Evolutionary conservation across 768 basidiomycete genomes (phyloP), one percentile per base, ranked within the genome.

Genomic region (Chalciporus sphaerocephalus): DNA sequence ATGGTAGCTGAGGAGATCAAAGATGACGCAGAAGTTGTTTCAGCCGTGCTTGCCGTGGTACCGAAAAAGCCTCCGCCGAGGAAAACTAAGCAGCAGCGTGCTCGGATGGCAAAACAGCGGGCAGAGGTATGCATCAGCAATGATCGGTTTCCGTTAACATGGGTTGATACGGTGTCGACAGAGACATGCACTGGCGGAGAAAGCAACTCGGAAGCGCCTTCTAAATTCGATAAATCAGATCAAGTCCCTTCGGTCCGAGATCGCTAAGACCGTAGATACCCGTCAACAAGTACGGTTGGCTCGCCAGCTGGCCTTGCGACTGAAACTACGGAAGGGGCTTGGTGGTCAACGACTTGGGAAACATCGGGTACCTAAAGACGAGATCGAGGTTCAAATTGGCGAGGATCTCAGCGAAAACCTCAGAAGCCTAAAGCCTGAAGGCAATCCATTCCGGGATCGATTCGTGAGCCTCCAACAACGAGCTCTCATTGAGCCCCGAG

Each of bases 361-460:
- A 62, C 83, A 94, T 56, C 74, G 74, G 28, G 85, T 94, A 0
- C 80, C 79, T 1, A 80, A 78, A 54, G 76, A 71, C 12, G 71
- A 74, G 25, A 75, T 93, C 4, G 87, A 85, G 36, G 92, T 97
- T 13, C 93, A 96, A 66, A 74, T 95, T 0, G 90, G 90, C 2
- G 93, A 95, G 51, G 91, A 96, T 59, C 65, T 96, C 39, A 86
- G 78, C 45, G 93, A 96, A 67, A 92, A 74, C 57, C 67, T 95
- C 56, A 73, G 93, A 45, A 82, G 73, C 32, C 68, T 97, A 57
- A 92, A 92, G 92, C 89, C 90, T 15, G 92, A 96, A 71, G 93
- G 93, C 20, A 96, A 95, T 61, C 69, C 93, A 25, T 95, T 95
- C 76, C 78, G 83, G 18, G 93, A 96, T 62, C 80, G 91, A 2